Evolutionary conservation across 169 alveolate species (phyloP), one percentile per base, ranked within the genome.

Genomic region (Cryptosporidium viatorum): DNA sequence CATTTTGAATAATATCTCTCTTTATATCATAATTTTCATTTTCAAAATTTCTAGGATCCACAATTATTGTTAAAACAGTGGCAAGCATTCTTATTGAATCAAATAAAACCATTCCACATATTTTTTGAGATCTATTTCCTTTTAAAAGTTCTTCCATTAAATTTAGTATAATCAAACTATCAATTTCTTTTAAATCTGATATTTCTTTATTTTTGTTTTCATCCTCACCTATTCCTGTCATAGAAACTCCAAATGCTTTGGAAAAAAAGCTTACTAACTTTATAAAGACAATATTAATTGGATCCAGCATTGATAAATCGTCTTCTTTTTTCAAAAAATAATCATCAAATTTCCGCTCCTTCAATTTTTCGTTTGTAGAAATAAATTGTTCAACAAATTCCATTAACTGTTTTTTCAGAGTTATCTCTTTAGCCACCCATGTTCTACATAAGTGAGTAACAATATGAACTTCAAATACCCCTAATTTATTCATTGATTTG

Each of bases 61-160:
- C 67, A 21, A 80, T 4, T 14, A 41, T 43, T 35, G 89, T 65
- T 33, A 80, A 62, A 18, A 62, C 75, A 29, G 68, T 59, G 16
- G 62, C 68, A 21, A 80, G 60, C 35, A 80, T 26, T 48, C 89
- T 80, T 65, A 80, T 23, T 16, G 89, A 80, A 59, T 60, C 74
- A 80, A 41, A 62, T 16, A 80, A 41, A 59, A 80, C 29, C 35
- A 31, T 14, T 16, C 43, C 18, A 31, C 35, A n/a, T 21, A 80
- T 35, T 33, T 52, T 51, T 26, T 80, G 23, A 6, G 68, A 80
- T 3, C 35, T 12, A 7, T 39, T 14, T 45, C 45, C 33, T 6
- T 21, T 10, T 29, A 80, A 21, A 18, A 80, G 21, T 48, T 80
- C 89, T 18, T 43, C 35, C 48, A 80, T 62, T 37, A 80, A 60